Evolutionary conservation across 441 rosid genomes (phyloP).

Genomic region (Gossypium gossypioides): DNA sequence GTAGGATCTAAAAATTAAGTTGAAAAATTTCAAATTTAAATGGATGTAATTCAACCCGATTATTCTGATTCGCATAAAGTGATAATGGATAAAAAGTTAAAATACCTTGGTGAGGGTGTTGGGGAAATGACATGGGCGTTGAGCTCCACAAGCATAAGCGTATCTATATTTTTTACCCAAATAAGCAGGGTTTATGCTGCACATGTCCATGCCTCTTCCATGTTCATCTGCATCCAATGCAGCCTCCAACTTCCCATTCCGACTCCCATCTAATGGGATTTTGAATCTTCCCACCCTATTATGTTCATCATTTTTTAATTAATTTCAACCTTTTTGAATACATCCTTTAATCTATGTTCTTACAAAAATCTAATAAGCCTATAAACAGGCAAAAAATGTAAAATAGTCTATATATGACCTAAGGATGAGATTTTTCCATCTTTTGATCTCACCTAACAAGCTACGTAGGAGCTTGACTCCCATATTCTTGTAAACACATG

Average conservation of each 20-base stretch:
- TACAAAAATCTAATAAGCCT: neutral
- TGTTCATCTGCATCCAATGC: slow-evolving; percentile 81
- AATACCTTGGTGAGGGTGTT: slow-evolving; percentile 84
- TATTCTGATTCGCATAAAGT: no score
- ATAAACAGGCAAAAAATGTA: no score
- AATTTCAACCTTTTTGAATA: neutral
- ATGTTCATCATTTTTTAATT: neutral
- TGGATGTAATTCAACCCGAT: no score
- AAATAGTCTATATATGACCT: neutral
- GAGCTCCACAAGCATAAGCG: slow-evolving; percentile 87
- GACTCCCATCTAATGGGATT: slow-evolving; percentile 80
- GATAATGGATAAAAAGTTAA: neutral
- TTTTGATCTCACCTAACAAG: neutral
- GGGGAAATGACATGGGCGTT: slow-evolving; percentile 89
- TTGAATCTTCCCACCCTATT: slow-evolving; percentile 74
- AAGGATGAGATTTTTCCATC: slow-evolving; percentile 1
- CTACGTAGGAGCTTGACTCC: neutral
- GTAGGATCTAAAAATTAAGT: no score
- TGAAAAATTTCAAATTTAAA: no score
- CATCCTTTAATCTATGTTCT: neutral
- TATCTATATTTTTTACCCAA: slow-evolving; percentile 68
- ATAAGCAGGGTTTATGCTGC: slow-evolving; percentile 71
- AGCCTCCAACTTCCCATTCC: slow-evolving; percentile 56
- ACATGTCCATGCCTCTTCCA: slow-evolving; percentile 95
- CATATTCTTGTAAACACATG: neutral